Evolutionary conservation across 2,329 filamentous ascomycete species (phyloP).

Genomic region (Basipetospora chlamydospora): DNA sequence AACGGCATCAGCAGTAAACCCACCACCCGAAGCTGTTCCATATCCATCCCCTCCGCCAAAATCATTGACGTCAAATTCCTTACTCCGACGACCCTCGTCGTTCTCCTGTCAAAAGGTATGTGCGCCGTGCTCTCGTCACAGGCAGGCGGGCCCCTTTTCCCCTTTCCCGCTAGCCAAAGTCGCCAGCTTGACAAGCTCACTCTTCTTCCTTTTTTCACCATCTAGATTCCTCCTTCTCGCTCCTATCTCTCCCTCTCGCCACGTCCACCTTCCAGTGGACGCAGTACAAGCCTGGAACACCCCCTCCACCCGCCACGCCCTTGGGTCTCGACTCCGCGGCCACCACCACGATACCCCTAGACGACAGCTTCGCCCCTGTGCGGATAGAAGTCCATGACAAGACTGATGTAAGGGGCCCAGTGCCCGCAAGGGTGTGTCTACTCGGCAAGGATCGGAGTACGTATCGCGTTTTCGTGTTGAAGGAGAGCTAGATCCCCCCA

Average conservation of each 20-base stretch:
- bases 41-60: slow-evolving; percentile 26
- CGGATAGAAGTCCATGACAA: slow-evolving; percentile 37
- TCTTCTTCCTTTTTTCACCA: not conserved
- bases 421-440: slow-evolving; percentile 35
- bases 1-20: slow-evolving; percentile 42
- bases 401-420: slow-evolving; percentile 26
- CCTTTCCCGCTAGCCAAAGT: not conserved
- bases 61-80: slow-evolving; percentile 55
- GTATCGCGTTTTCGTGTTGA: slow-evolving; percentile 31
- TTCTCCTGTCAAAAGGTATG: slow-evolving; percentile 28
- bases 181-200: not conserved
- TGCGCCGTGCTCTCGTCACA: too few species aligned
- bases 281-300: slow-evolving; percentile 3
- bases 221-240: not conserved
- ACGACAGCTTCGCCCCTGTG: slow-evolving; percentile 23
- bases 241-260: not conserved
- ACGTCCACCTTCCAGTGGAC: slow-evolving; percentile 2
- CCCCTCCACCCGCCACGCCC: not conserved
- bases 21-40: slow-evolving; percentile 21
- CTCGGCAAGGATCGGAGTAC: slow-evolving; percentile 31
- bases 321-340: not conserved
- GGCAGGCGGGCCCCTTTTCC: too few species aligned
- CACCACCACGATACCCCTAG: slow-evolving; percentile 8
- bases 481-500: not conserved
- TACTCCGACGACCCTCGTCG: slow-evolving; percentile 42